Percentiles rank a stretch among this genome's conserved stretches.
Conservation (phyloP, 2,329 filamentous ascomycete species). For the Chalaropsis ovoidea region DNA sequence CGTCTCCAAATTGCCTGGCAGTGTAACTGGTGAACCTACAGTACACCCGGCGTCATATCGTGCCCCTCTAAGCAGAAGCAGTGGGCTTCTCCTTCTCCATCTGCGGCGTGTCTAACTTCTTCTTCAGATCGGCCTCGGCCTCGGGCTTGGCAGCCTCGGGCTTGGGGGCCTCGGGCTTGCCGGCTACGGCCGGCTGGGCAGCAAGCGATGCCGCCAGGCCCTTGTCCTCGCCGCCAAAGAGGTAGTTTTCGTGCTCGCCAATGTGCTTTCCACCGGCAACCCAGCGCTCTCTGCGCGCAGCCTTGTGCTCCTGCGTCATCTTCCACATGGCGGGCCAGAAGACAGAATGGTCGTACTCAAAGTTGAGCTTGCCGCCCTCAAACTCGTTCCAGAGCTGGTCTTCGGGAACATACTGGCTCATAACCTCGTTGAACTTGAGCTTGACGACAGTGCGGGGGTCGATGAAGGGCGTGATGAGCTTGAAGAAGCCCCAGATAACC, state of each 20-base stretch:
- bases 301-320: conserved; percentile 56
- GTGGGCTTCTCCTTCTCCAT: conserved; percentile 29
- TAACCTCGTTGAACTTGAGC: conserved; percentile 94
- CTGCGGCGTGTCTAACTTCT: background rate
- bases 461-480: conserved; percentile 90
- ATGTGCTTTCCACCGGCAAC: conserved; percentile 65
- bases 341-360: conserved; percentile 75
- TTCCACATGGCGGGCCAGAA: conserved; percentile 84
- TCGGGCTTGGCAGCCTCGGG: conserved; percentile 21
- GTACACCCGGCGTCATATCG: background rate
- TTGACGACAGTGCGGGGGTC: conserved; percentile 89
- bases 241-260: conserved; percentile 77
- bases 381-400: conserved; percentile 73
- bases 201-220: conserved; percentile 23
- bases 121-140: background rate
- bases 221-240: conserved; percentile 50
- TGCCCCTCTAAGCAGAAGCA: conserved; percentile 24
- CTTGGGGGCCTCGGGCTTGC: conserved; percentile 2
- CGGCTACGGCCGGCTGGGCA: conserved; percentile 20
- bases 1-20: background rate
- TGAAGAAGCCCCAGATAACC: conserved; percentile 90
- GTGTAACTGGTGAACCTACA: conserved; percentile 17
- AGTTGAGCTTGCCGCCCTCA: conserved; percentile 66
- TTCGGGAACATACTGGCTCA: conserved; percentile 67
- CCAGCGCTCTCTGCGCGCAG: conserved; percentile 61